These are phyloP conservation scores for Thermothelomyces thermophilus DNA, from an alignment of 2,329 filamentous ascomycete species.

Conservation along the genomic window DNA sequence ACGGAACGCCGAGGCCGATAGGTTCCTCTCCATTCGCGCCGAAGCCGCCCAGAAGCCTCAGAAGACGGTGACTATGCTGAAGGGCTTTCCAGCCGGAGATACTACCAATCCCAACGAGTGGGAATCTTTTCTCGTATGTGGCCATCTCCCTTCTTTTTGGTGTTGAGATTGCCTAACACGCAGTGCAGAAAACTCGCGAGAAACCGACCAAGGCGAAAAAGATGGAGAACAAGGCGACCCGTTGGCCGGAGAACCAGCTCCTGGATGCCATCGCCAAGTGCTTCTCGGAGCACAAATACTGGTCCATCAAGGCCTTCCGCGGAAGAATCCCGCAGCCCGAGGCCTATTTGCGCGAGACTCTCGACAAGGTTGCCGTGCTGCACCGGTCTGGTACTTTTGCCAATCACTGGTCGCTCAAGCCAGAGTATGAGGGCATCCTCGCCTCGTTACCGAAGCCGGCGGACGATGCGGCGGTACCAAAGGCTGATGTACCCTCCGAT, in stretches of 20 bases:
- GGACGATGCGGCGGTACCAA: constrained; percentile 43
- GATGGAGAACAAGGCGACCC: constrained; percentile 76
- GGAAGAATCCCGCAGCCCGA: constrained; percentile 77
- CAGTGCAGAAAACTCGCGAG: constrained; percentile 46
- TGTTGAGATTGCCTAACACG: constrained; percentile 5
- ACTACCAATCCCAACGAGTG: constrained; percentile 34
- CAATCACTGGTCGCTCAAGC: constrained; percentile 76
- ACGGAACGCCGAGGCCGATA: constrained; percentile 62
- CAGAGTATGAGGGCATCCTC: constrained; percentile 46
- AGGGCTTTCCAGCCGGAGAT: constrained; percentile 14
- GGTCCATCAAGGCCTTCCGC: constrained; percentile 85
- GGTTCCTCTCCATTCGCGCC: constrained; percentile 52
- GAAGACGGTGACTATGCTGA: constrained; percentile 47
- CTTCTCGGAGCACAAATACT: constrained; percentile 84
- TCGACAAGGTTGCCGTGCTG: constrained; percentile 76
- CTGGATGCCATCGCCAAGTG: constrained; percentile 76
- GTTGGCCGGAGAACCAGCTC: constrained; percentile 83
- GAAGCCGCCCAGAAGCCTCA: constrained; percentile 55
- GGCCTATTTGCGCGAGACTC: constrained; percentile 77
- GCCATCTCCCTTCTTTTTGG: background rate
- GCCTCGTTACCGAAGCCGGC: constrained; percentile 39
- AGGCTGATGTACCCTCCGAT: constrained; percentile 51
- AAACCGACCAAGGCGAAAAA: constrained; percentile 51
- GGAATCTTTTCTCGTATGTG: constrained; percentile 52
- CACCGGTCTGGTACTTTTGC: constrained; percentile 79